These are phyloP conservation scores for Prunus salicina DNA, from an alignment of 306 rosid species.

Conservation along the genomic window DNA sequence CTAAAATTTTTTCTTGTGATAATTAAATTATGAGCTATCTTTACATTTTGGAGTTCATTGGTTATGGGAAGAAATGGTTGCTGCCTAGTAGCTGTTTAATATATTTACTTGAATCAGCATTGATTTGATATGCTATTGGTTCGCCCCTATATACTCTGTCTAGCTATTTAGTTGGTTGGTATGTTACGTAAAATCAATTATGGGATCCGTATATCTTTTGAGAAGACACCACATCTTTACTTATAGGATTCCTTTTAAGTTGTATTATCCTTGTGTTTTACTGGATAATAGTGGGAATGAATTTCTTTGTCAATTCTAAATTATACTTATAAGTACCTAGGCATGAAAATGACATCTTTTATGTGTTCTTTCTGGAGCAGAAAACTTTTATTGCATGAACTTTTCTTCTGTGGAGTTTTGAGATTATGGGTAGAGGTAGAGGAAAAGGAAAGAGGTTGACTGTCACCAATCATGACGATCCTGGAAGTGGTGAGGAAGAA, in stretches of 20 bases:
- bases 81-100: not conserved
- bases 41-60: not conserved
- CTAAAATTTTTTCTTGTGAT: not conserved
- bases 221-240: not conserved
- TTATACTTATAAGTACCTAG: not conserved
- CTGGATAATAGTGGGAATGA: not conserved
- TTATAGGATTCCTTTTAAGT: not conserved
- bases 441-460: slow-evolving; percentile 51
- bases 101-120: not conserved
- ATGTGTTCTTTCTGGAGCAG: slow-evolving; percentile 34
- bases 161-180: not conserved
- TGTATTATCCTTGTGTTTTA: not conserved
- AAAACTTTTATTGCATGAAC: slow-evolving; percentile 47
- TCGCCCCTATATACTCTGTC: not conserved
- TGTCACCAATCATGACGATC: slow-evolving; percentile 42
- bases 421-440: slow-evolving; percentile 53
- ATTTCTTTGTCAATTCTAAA: not conserved
- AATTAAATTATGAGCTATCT: too few relatives aligned
- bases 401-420: slow-evolving; percentile 31
- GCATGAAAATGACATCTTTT: not conserved
- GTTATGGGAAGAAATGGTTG: not conserved
- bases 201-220: not conserved
- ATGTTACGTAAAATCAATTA: not conserved
- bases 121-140: not conserved
- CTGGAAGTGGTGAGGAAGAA: slow-evolving; percentile 54